phyloP scores from a whole-genome alignment of 2,329 filamentous ascomycete species.

The Coleophoma eucalyptorum region DNA sequence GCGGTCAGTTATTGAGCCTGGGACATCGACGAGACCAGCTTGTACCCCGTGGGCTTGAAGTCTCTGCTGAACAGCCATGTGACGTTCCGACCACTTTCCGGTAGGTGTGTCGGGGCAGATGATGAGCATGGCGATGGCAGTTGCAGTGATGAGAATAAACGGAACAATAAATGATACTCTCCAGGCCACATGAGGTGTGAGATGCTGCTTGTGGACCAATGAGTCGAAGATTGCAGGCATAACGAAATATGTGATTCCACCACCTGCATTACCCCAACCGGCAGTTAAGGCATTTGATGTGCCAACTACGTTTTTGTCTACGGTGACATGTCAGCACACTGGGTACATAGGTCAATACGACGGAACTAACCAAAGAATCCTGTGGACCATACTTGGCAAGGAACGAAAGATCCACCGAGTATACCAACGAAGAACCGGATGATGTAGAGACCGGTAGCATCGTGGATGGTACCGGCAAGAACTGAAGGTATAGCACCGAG shows the following conservation, averaged over 20 bases:
- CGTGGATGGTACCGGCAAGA: constrained; percentile 71
- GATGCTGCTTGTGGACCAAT: constrained; percentile 53
- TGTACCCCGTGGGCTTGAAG: constrained; percentile 39
- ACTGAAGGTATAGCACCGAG: constrained; percentile 74
- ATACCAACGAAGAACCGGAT: constrained; percentile 76
- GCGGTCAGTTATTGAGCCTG: constrained; percentile 43
- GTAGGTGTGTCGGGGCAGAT: constrained; percentile 79
- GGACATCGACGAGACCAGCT: constrained; percentile 45
- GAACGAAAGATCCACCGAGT: constrained; percentile 71
- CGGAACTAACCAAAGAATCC: constrained; percentile 59
- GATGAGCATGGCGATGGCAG: constrained; percentile 66
- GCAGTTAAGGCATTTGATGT: constrained; percentile 80
- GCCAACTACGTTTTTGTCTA: constrained; percentile 80
- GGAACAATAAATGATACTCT: constrained; percentile 81
- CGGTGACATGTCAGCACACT: no score
- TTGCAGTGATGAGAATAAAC: constrained; percentile 67
- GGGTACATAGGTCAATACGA: constrained; percentile 23
- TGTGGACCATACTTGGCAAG: constrained; percentile 86
- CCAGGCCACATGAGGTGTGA: constrained; percentile 71
- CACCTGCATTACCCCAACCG: constrained; percentile 80
- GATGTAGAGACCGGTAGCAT: constrained; percentile 60
- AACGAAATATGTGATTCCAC: constrained; percentile 86
- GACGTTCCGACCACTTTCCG: constrained; percentile 75
- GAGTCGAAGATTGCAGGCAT: constrained; percentile 90
- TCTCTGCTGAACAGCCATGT: constrained; percentile 51